Base-by-base conservation (phyloP, 2,329 filamentous ascomycete genomes). In the Exophiala sideris region DNA sequence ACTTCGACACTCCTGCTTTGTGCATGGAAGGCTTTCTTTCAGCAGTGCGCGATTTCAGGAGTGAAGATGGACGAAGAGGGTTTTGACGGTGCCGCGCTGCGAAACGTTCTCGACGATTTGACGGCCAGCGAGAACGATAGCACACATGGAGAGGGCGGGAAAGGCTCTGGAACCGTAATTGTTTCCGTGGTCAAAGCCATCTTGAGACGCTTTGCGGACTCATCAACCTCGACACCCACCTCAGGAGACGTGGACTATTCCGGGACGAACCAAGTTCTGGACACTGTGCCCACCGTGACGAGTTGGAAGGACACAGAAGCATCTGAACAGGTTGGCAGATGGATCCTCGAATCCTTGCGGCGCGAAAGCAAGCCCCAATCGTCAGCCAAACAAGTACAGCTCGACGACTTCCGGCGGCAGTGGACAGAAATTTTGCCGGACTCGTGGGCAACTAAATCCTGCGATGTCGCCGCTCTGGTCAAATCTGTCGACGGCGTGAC, bases 391-490 rank as follows among this genome's bases (percentile, higher is more conserved):
- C 7, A 34, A 20, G 16, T 51, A n/a, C n/a, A 46, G 29, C 16
- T 52, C 3, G 51, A 55, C 21, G 44, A 40, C 5, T 56, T 63
- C 42, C 12, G 47, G n/a, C 18, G 24, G 29, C 14, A 52, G 29
- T 63, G 61, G 61, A 45, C 40, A 10, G 34, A 54, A 10, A 46
- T 59, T 2, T 45, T 61, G 5, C 59, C 61, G 3, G 53, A 57
- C n/a, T 49, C 52, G 3, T 63, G 59, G 59, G 49, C 56, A 8
- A 3, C 5, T 29, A 39, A 45, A 21, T 41, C 57, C 14, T 63
- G 59, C 21, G 44, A 57, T 34, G 40, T 55, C 11, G 29, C 45
- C 21, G 36, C 34, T 5, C 50, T 61, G 14, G 16, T 54, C 20
- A 36, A 46, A 14, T 32, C 34, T 9, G 45, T 42, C 34, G 33